Conservation (phyloP, 176 grass and related monocot species). For the Zoysia japonica region DNA sequence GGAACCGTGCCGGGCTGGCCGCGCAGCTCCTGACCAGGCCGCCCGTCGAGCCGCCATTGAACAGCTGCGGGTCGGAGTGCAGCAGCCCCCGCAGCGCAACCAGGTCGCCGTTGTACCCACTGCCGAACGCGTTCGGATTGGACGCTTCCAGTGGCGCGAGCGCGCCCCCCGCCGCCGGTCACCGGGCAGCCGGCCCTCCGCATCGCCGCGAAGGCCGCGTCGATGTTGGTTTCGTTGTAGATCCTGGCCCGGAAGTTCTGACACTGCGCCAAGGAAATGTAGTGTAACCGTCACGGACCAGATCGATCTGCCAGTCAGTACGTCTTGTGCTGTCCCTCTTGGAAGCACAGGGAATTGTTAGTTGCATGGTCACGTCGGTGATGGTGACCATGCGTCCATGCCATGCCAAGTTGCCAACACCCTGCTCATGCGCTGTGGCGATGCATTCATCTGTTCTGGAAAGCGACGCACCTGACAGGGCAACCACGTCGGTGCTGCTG, state of each 20-base stretch:
- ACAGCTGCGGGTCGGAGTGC: slow-evolving; percentile 58
- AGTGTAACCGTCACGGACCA: not conserved
- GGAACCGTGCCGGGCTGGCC: slow-evolving; percentile 32
- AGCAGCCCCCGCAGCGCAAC: slow-evolving; percentile 43
- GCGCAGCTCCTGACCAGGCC: slow-evolving; percentile 35
- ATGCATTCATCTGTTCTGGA: not conserved
- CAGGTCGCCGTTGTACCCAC: slow-evolving; percentile 51
- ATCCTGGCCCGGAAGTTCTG: slow-evolving; percentile 49
- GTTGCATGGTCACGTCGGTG: slow-evolving; percentile 14
- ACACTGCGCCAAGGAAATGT: slow-evolving; percentile 28
- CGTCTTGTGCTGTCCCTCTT: slow-evolving; percentile 21
- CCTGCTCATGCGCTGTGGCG: not conserved
- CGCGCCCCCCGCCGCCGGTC: slow-evolving; percentile 34
- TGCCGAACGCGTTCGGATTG: slow-evolving; percentile 50
- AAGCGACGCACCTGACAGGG: slow-evolving; percentile 54
- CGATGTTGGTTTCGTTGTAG: slow-evolving; percentile 67
- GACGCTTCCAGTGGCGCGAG: slow-evolving; percentile 47
- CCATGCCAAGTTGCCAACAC: not conserved
- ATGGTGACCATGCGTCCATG: not conserved
- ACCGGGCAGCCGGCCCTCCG: slow-evolving; percentile 49
- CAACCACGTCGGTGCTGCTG: slow-evolving; percentile 56
- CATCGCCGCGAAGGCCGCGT: slow-evolving; percentile 52
- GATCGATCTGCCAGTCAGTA: not conserved
- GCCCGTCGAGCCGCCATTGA: slow-evolving; percentile 48
- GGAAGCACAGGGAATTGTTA: slow-evolving; percentile 15